Evolutionary conservation across 1,284 basidiomycete genomes (phyloP), one percentile per base, ranked within the genome.

Genomic region (Tilletia setariae): DNA sequence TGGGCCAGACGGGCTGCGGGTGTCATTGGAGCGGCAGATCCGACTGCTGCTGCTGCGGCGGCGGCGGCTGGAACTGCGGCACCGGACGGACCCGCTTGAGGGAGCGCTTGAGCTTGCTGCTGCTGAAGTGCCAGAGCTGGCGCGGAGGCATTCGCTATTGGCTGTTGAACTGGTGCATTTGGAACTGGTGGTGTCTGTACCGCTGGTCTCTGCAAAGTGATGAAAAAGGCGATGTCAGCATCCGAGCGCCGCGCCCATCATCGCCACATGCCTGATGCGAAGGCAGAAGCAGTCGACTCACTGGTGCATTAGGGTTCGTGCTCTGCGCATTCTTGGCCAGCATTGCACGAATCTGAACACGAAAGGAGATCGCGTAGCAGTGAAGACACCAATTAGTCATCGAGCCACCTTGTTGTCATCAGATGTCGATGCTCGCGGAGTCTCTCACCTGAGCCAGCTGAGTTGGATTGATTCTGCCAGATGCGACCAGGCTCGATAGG

Each of bases 391-490:
- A 46, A 11, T 49, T 8, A 49, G 35, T 40, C 35, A 40, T 40
- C 35, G 35, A 40, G 4, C 11, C 35, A 6, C 35, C 11, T 40
- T 40, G 35, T 40, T 40, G 6, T 6, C 35, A 40, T 40, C 35
- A 4, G 11, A 6, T 4, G 11, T 16, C 21, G 46, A 16, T 16
- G 19, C 6, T 49, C 4, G 28, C 13, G 56, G 56, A n/a, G 28
- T 16, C n/a, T 2, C 68, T 72, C 28, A 56, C 59, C 68, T 21
- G 67, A 43, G 56, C 47, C 51, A 23, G 15, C 19, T 51, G 65
- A 44, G 46, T 30, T 25, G 68, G 70, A 21, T 61, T 61, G 56
- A 61, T 61, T 16, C 56, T 25, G 28, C 56, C 56, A 4, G 56
- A 61, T 11, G 28, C 30, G 8, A 61, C 56, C 28, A 61, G 56